Percentiles rank a stretch among this genome's conserved stretches.
phyloP scores from a whole-genome alignment of 805 yeast species.

The Saccharomycopsis fodiens region DNA sequence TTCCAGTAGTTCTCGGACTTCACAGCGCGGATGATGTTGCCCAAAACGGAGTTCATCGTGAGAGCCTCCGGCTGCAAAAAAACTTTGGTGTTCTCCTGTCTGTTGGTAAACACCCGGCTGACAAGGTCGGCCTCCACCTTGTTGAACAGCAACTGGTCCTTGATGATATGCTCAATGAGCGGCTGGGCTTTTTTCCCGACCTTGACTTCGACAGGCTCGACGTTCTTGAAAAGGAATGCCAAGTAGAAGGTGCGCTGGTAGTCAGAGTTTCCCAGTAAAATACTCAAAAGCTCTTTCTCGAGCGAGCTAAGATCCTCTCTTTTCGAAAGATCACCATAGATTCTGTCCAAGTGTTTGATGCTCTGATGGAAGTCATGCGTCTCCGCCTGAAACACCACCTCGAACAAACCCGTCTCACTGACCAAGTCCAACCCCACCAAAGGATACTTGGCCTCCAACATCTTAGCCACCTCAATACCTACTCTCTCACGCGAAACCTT shows the following conservation, averaged over 20 bases:
- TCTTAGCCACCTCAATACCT: constrained; percentile 78
- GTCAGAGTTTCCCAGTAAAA: neutral
- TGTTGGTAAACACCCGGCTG: constrained; percentile 10
- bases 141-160: constrained; percentile 15
- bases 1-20: constrained; percentile 15
- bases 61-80: constrained; percentile 7
- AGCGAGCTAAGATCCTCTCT: neutral
- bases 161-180: constrained; percentile 13
- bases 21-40: constrained; percentile 10
- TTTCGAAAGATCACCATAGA: constrained; percentile 1
- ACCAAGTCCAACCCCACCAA: constrained; percentile 55
- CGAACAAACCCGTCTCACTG: constrained; percentile 45
- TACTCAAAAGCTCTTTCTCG: neutral
- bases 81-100: neutral
- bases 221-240: constrained; percentile 13
- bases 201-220: neutral
- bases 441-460: constrained; percentile 57
- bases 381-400: constrained; percentile 44
- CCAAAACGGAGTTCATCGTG: constrained; percentile 4
- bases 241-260: constrained; percentile 15
- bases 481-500: constrained; percentile 89
- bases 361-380: constrained; percentile 17
- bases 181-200: constrained; percentile 2
- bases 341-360: constrained; percentile 1
- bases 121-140: constrained; percentile 17